A percentile compares a stretch with the other conserved stretches of the same genome.
phyloP scores from a whole-genome alignment of 192 early-diverging fungal species.

The Irineochytrium annulatum region DNA sequence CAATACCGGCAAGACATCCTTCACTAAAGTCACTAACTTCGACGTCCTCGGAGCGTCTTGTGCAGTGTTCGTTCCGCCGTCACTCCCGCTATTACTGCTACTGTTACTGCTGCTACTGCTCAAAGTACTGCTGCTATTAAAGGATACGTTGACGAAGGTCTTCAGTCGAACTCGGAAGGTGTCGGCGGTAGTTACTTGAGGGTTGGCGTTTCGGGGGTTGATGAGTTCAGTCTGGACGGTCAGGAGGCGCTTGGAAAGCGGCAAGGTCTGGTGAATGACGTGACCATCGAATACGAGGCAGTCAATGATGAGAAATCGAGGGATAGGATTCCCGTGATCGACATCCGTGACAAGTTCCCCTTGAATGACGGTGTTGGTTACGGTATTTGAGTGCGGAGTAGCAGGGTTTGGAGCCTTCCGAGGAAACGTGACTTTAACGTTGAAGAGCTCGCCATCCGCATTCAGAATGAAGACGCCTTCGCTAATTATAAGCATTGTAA shows the following conservation, averaged over 20 bases:
- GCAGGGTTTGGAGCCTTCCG: neutral
- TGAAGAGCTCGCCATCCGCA: neutral
- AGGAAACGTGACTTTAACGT: slow-evolving; percentile 4
- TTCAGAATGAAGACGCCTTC: neutral
- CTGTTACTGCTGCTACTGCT: too few species aligned
- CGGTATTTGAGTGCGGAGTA: neutral
- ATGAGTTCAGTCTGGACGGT: neutral
- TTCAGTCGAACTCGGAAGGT: slow-evolving; percentile 1
- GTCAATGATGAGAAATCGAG: slow-evolving; percentile 4
- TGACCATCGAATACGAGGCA: neutral
- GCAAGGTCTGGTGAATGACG: neutral
- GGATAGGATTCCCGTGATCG: neutral
- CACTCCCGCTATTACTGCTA: too few species aligned
- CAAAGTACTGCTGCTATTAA: too few species aligned
- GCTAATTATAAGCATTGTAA: slow-evolving; percentile 1
- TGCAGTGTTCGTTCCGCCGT: neutral
- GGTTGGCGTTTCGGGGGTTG: neutral
- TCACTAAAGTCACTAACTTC: neutral
- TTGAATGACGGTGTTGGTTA: slow-evolving; percentile 2
- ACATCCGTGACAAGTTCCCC: neutral
- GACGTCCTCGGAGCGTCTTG: neutral
- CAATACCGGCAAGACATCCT: neutral
- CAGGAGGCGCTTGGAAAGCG: neutral
- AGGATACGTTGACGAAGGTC: neutral
- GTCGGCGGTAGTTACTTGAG: neutral